phyloP scores from a whole-genome alignment of 331 rosid genomes.

The Stylosanthes scabra region DNA sequence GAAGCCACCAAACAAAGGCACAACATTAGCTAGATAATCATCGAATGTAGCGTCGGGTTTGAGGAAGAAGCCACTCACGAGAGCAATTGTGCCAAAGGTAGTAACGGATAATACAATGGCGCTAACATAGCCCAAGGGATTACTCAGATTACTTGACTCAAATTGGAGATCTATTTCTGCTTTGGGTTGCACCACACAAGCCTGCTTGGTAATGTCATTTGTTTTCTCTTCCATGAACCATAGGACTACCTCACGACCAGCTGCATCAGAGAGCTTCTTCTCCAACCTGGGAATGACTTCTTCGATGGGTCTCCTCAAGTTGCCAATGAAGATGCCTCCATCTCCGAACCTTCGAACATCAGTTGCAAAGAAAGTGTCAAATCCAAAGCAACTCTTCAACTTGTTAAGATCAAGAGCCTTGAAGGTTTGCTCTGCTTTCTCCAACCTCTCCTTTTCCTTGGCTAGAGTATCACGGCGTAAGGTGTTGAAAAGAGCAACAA shows the following conservation, averaged over 20 bases:
- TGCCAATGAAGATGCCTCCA: conserved; percentile 94
- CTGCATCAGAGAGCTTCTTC: conserved; percentile 84
- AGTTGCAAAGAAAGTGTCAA: conserved; percentile 84
- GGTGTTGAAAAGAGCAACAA: conserved; percentile 50
- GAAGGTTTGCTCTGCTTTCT: conserved; percentile 75
- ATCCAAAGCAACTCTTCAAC: conserved; percentile 90
- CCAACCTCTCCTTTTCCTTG: conserved; percentile 69
- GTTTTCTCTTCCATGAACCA: conserved; percentile 95
- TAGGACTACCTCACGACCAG: conserved; percentile 77
- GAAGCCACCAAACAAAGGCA: conserved; percentile 91
- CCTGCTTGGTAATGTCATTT: conserved; percentile 89
- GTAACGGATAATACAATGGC: conserved; percentile 71
- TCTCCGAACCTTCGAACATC: conserved; percentile 98
- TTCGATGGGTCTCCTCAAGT: conserved; percentile 87
- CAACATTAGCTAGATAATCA: conserved; percentile 80
- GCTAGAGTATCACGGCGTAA: conserved; percentile 56
- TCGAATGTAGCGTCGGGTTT: conserved; percentile 89
- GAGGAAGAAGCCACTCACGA: conserved; percentile 91
- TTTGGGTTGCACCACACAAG: conserved; percentile 95
- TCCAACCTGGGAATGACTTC: conserved; percentile 90
- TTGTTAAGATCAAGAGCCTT: conserved; percentile 85
- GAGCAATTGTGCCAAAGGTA: conserved; percentile 89
- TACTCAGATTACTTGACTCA: conserved; percentile 80
- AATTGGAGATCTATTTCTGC: conserved; percentile 92
- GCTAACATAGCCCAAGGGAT: conserved; percentile 79